Evolutionary conservation across 208 protist genomes (phyloP), one percentile per base, ranked within the genome.

Genomic region (Trypanosoma avium): DNA sequence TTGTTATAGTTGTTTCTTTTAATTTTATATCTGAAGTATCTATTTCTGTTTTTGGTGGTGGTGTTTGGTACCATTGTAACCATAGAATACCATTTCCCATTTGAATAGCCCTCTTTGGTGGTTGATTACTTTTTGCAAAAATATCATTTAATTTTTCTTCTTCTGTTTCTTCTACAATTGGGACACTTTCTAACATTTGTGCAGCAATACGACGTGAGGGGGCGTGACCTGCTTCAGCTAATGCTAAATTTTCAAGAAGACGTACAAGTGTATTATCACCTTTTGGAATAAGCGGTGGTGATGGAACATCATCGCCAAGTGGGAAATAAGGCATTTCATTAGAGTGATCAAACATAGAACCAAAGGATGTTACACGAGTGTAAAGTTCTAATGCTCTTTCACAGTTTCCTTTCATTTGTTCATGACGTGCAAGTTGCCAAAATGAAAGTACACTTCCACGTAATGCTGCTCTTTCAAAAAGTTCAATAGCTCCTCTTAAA

Each of bases 351-450:
- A 79, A 60, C 71, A 84, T 87, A 50, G 74, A 78, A 43, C 77
- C 72, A 22, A 78, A 81, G 3, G 54, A 52, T 3, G 74, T 54
- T 32, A 86, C 77, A 43, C 60, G 68, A 22, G 35, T 54, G 57
- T 86, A 93, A 42, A 81, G 59, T 19, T 62, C 49, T 4, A 80
- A 22, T 19, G 80, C 82, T 35, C 48, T 46, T 24, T 65, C 32
- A 48, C 82, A 88, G 52, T 84, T 64, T 2, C 60, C 71, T 7
- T 58, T 62, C 4, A 35, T 30, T 7, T 69, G 33, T 22, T 57
- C 60, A 40, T 61, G 29, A 22, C 79, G 64, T 15, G 75, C 88
- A n/a, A 94, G 81, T 75, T 90, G 88, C 84, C 80, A 91, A 33
- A 77, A 64, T 9, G 82, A 77, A 55, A 91, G 68, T 27, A 91